phyloP scores from a whole-genome alignment of 1,139 yeast genomes.

The Lizanozyma gosingica region DNA sequence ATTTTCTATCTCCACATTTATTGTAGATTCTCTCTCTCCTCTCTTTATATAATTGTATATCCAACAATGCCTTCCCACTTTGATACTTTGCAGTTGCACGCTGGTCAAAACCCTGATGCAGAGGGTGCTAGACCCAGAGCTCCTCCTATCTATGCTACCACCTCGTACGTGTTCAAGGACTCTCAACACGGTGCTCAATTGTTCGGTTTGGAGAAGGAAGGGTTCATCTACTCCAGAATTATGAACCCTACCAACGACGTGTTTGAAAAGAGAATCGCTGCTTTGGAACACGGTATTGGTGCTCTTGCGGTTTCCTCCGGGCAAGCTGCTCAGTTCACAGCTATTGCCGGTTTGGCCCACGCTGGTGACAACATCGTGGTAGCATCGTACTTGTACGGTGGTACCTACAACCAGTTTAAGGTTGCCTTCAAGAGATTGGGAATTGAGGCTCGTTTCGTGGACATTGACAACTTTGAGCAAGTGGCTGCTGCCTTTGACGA shows the following conservation, averaged over 20 bases:
- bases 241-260: slow-evolving; percentile 91
- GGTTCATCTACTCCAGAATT: slow-evolving; percentile 81
- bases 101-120: slow-evolving; percentile 68
- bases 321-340: slow-evolving; percentile 88
- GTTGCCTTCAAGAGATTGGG: slow-evolving; percentile 86
- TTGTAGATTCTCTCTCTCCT: too few species aligned
- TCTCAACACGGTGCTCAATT: slow-evolving; percentile 89
- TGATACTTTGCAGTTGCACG: slow-evolving; percentile 90
- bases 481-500: slow-evolving; percentile 47
- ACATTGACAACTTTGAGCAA: slow-evolving; percentile 71
- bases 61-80: slow-evolving; percentile 50
- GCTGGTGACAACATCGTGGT: slow-evolving; percentile 85
- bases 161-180: slow-evolving; percentile 78
- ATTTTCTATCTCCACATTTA: too few species aligned
- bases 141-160: slow-evolving; percentile 83
- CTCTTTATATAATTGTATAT: slow-evolving; percentile 1
- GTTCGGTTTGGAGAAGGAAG: slow-evolving; percentile 75
- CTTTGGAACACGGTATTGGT: slow-evolving; percentile 85
- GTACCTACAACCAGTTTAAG: slow-evolving; percentile 92
- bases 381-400: slow-evolving; percentile 88
- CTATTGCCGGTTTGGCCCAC: slow-evolving; percentile 77
- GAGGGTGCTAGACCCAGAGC: slow-evolving; percentile 61
- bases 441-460: slow-evolving; percentile 73
- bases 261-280: slow-evolving; percentile 86
- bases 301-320: slow-evolving; percentile 92